These are phyloP conservation scores for Amyloporia xantha DNA, from an alignment of 768 basidiomycete genomes.

Conservation along the genomic window DNA sequence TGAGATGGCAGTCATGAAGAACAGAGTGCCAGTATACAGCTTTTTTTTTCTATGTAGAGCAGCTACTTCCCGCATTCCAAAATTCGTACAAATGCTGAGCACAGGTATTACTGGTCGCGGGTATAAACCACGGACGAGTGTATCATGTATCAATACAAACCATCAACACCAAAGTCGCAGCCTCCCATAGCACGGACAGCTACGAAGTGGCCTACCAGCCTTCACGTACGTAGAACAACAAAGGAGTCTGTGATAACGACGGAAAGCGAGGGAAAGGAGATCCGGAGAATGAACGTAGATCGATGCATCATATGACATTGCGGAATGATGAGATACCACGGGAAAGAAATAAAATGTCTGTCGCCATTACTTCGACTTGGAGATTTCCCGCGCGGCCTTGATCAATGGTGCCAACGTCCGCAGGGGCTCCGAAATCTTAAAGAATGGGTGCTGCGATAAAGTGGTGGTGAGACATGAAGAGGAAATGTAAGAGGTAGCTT, in stretches of 20 bases:
- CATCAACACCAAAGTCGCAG: neutral
- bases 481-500: conserved; percentile 16
- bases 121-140: conserved; percentile 7
- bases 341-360: no score
- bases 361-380: conserved; percentile 42
- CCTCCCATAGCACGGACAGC: no score
- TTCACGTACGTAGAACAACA: conserved; percentile 1
- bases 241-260: neutral
- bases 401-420: conserved; percentile 83
- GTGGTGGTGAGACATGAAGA: neutral
- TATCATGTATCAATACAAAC: conserved; percentile 7
- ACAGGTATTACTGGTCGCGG: conserved; percentile 7
- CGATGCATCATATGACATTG: conserved; percentile 6
- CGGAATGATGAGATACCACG: neutral
- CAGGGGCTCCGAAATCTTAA: conserved; percentile 80
- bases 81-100: neutral
- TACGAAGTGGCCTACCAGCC: neutral
- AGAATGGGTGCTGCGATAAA: conserved; percentile 77
- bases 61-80: neutral
- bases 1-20: no score
- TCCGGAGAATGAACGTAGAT: conserved; percentile 17
- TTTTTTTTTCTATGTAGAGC: neutral
- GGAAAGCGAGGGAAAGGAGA: neutral
- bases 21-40: no score
- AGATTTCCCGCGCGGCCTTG: conserved; percentile 86